Evolutionary conservation across 2,329 filamentous ascomycete genomes (phyloP), one percentile per base, ranked within the genome.

Genomic region (Claviceps sp.): DNA sequence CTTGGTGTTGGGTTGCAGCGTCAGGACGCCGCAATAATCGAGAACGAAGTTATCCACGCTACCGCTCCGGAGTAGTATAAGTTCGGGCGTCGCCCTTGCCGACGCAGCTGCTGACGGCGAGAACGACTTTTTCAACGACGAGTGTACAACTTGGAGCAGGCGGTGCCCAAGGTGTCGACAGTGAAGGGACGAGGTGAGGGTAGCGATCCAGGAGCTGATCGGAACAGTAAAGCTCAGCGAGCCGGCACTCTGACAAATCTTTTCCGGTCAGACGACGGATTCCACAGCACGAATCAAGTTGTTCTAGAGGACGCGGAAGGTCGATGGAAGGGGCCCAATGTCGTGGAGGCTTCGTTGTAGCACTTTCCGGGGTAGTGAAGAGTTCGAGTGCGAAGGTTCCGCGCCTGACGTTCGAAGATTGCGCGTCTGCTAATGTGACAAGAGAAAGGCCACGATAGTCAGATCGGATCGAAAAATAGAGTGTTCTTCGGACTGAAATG

Each of bases 281-380:
- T 50, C 38, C 52, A 53, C 55, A 52, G 37, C 47, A 55, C 59
- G 56, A 55, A 53, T 59, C 56, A 57, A 58, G 42, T 48, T 51
- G 49, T 57, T 53, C 56, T 61, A 56, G 53, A 51, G 56, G 52
- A 53, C 52, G 60, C 58, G 53, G 51, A 55, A 52, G 57, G 58
- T 57, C 51, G 57, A 41, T 57, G 57, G 60, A 59, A 55, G 56
- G 57, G 62, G 61, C 63, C 62, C 57, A 61, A 58, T 62, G 61
- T 61, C 56, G 62, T 60, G 63, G 54, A 58, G 62, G 56, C 58
- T 60, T 59, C 58, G 58, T 61, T 58, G 59, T 53, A 57, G 59
- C 53, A 57, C 60, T 42, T 42, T 2, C 37, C n/a, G 47, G 24
- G 24, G n/a, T 22, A 22, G 37, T 5, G 20, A 49, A 43, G 49